These are phyloP conservation scores for Tilletia walkeri DNA, from an alignment of 1,284 basidiomycete genomes.

Conservation along the genomic window DNA sequence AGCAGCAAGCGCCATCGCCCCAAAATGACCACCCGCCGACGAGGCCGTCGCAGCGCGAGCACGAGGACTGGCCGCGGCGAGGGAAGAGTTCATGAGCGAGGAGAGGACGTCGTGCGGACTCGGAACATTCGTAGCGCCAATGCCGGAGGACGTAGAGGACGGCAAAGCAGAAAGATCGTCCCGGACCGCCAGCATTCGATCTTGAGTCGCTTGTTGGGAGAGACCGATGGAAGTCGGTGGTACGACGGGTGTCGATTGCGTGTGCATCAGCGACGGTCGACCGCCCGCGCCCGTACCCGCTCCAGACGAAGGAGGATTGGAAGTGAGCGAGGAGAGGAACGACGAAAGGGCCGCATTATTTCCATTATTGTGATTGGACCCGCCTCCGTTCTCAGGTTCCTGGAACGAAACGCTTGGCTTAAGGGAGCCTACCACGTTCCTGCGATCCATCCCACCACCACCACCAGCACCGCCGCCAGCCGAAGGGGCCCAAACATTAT, in stretches of 20 bases:
- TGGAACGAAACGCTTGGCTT: background rate
- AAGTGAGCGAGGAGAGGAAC: background rate
- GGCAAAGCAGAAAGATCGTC: too few species aligned
- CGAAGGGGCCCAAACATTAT: too few species aligned
- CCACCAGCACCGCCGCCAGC: background rate
- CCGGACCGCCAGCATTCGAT: too few species aligned
- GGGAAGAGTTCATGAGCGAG: too few species aligned
- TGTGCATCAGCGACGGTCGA: conserved; percentile 1
- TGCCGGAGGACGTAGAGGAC: too few species aligned
- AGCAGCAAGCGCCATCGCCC: background rate
- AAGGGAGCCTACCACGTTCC: background rate
- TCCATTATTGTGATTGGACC: too few species aligned
- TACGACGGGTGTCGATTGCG: background rate
- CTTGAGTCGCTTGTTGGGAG: background rate
- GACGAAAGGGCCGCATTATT: background rate
- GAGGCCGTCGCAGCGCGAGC: conserved; percentile 8
- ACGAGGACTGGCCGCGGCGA: background rate
- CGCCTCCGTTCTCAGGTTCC: background rate
- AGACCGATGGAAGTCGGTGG: background rate
- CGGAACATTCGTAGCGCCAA: too few species aligned
- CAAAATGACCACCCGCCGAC: background rate
- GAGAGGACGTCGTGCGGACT: too few species aligned
- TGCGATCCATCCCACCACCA: background rate
- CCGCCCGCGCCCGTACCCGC: background rate
- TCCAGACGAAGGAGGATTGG: background rate